These are phyloP conservation scores for Rubroboletus satanas DNA, from an alignment of 768 basidiomycete genomes.

Conservation along the genomic window DNA sequence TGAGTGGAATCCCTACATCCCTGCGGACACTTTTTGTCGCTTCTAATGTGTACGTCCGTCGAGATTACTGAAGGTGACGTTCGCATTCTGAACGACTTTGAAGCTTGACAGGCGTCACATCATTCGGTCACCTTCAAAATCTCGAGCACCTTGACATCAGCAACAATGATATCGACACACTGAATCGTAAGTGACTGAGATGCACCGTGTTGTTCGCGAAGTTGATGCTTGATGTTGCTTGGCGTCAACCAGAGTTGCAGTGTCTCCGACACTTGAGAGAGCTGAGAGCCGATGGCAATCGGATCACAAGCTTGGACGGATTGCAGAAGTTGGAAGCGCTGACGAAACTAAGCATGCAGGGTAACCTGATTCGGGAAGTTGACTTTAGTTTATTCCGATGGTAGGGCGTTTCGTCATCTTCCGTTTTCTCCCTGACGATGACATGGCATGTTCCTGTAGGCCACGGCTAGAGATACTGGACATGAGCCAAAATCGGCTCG, in stretches of 20 bases:
- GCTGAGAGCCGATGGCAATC: conserved; percentile 86
- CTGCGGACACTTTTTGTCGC: conserved; percentile 77
- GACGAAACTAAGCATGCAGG: conserved; percentile 76
- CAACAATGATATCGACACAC: conserved; percentile 81
- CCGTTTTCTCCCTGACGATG: conserved; percentile 8
- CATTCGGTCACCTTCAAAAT: conserved; percentile 81
- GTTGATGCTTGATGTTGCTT: conserved; percentile 4
- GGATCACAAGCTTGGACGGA: conserved; percentile 68
- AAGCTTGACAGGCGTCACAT: conserved; percentile 82
- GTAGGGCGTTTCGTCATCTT: conserved; percentile 36
- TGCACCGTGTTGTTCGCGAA: neutral
- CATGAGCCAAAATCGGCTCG: conserved; percentile 70
- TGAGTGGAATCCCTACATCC: conserved; percentile 70
- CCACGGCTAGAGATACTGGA: conserved; percentile 77
- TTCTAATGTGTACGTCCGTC: conserved; percentile 55
- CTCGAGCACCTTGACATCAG: conserved; percentile 90
- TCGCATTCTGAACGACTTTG: conserved; percentile 13
- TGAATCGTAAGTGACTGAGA: conserved; percentile 62
- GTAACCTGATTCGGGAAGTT: conserved; percentile 61
- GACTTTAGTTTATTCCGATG: conserved; percentile 66
- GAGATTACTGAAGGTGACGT: conserved; percentile 6
- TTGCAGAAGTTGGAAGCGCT: conserved; percentile 77
- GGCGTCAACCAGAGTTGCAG: conserved; percentile 58
- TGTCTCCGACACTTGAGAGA: conserved; percentile 85
- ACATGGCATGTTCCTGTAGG: conserved; percentile 28